Base-by-base conservation (phyloP, 768 basidiomycete genomes). In the Boletus tylopilopsis region DNA sequence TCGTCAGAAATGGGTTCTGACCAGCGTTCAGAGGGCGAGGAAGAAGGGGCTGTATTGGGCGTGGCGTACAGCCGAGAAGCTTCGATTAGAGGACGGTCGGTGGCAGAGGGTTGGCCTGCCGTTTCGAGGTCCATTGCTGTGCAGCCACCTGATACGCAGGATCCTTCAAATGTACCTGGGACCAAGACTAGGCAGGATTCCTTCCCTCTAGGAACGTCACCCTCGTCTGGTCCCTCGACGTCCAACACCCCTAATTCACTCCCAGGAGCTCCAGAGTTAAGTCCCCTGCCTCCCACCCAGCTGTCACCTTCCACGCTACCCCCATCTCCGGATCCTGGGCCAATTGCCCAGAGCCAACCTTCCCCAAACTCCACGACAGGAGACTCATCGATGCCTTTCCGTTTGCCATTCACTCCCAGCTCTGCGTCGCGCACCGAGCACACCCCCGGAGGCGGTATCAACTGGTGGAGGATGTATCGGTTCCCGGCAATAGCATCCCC, bases 401-500 rank as follows among this genome's bases (percentile, higher is more conserved):
- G 55, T 43, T 48, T 69, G 12, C 65, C 66, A 2, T 59, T 67
- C 23, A 48, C 55, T 4, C 44, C 63, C 12, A 66, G 64, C 32
- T 67, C 70, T 24, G 55, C 68, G 39, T 60, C 67, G 15, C 66
- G 68, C 16, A 67, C 68, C 4, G 73, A 74, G 55, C 73, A 63
- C 42, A 64, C 68, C 16, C 69, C 71, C 16, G 71, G 73, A 33
- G 69, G 69, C 24, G 74, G 76, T 16, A 73, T 90, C 49, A 90
- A 90, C 61, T 87, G 87, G 81, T 90, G 89, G 89, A 73, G 88
- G 47, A 67, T 89, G 58, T 89, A 89, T 61, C 79, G 87, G n/a
- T 90, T 90, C 71, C 85, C 85, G 8, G 75, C 87, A 33, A 84
- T 89, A 55, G 55, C 69, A 13, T 71, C 76, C n/a, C 66, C 74